Base-by-base conservation (phyloP, 768 basidiomycete genomes). In the Leccinum truebloodii region DNA sequence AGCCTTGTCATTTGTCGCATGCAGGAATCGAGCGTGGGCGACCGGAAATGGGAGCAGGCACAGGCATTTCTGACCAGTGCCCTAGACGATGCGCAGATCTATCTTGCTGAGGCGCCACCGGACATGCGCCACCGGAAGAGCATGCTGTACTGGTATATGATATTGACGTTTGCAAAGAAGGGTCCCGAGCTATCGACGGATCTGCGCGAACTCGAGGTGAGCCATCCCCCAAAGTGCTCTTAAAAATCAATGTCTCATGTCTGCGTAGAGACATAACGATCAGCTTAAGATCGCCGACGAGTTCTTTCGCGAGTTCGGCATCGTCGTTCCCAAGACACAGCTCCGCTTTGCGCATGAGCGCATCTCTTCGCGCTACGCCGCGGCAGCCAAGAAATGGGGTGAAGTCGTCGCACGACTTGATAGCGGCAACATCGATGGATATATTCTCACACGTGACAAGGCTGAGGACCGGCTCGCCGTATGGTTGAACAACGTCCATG, bases 21-120 rank as follows among this genome's bases (percentile, higher is more conserved):
- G 51, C 79, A 81, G 62, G 76, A 77, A 10, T 73, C 75, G 2
- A 72, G 75, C 2, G 61, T 69, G 20, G 72, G 68, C 7, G 81
- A 80, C 41, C 65, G 70, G 58, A 79, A 78, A 57, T 83, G 81
- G 79, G 82, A 84, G 39, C 83, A 86, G 64, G 86, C 83, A 0
- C 79, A 86, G n/a, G n/a, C n/a, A n/a, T n/a, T 87, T 68, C 65
- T 87, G 57, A 80, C 73, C 66, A 85, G 83, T 53, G 84, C 87
- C 0, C 69, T 81, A 60, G 84, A 87, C 34, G 86, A 88, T 63
- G 77, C 86, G 22, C 85, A 83, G 65, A 73, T 73, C 2, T 88
- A 81, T 66, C 74, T 85, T 4, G 69, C 75, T 0, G 73, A 83
- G 51, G 84, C 85, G 0, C 85, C 86, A 0, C 86, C 86, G 0